Evolutionary conservation across 2,329 filamentous ascomycete genomes (phyloP).

Genomic region (Diaporthe vaccinii): DNA sequence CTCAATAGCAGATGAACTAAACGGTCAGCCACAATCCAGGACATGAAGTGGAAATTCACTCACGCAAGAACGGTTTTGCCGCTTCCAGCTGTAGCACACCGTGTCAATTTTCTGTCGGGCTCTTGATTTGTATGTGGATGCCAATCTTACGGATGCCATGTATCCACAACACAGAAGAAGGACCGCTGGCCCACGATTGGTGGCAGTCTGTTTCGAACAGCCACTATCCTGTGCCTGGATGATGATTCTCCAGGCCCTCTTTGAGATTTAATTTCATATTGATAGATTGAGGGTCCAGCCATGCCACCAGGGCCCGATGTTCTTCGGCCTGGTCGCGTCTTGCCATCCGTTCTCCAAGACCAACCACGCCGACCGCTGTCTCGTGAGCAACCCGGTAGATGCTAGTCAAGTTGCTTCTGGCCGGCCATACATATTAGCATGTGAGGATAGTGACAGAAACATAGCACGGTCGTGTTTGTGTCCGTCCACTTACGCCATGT

Average conservation of each 20-base stretch:
- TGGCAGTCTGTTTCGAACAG: not conserved
- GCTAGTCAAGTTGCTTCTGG: not conserved
- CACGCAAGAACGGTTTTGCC: not conserved
- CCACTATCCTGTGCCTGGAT: not conserved
- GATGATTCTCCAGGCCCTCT: not conserved
- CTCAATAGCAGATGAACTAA: conserved; percentile 5
- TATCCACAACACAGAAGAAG: not conserved
- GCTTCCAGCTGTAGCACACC: not conserved
- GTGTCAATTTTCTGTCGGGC: not conserved
- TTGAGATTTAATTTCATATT: not conserved
- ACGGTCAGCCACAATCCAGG: not conserved
- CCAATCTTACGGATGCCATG: conserved; percentile 4
- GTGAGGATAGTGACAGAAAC: not conserved
- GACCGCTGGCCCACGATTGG: not conserved
- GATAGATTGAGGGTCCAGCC: not conserved
- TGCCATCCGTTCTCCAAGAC: not conserved
- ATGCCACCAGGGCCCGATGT: not conserved
- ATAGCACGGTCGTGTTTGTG: not conserved
- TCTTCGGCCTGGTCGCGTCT: not conserved
- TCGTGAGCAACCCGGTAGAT: not conserved
- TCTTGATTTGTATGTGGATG: not conserved
- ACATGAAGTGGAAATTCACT: not conserved
- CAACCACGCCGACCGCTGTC: not conserved
- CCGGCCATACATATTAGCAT: not conserved
- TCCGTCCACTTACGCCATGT: not conserved